Percentiles rank a stretch among this genome's conserved stretches.
phyloP scores from a whole-genome alignment of 2,329 filamentous ascomycete species.

The Talaromyces islandicus region DNA sequence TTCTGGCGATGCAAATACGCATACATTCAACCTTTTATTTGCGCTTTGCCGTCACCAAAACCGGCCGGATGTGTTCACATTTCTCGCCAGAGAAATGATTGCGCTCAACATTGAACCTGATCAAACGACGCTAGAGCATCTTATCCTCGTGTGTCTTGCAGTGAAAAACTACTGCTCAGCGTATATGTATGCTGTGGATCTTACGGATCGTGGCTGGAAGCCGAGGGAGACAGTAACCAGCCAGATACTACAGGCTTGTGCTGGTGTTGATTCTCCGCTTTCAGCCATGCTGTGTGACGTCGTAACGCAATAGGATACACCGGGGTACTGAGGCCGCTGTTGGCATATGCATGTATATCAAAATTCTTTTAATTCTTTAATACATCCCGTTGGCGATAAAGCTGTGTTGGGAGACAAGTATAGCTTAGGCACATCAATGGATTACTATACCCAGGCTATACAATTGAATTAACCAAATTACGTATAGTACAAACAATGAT shows the following conservation, averaged over 20 bases:
- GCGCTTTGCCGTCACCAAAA: slow-evolving; percentile 40
- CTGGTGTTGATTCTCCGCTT: background rate
- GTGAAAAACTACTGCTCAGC: slow-evolving; percentile 29
- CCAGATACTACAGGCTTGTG: slow-evolving; percentile 18
- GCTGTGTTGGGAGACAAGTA: too few species aligned
- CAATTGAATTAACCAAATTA: background rate
- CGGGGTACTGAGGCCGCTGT: background rate
- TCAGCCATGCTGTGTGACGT: background rate
- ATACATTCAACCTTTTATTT: slow-evolving; percentile 57
- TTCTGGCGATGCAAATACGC: slow-evolving; percentile 34
- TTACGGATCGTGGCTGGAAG: slow-evolving; percentile 23
- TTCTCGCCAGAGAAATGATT: slow-evolving; percentile 58
- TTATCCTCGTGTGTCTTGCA: slow-evolving; percentile 53
- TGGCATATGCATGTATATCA: background rate
- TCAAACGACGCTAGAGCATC: slow-evolving; percentile 55
- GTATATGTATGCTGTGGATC: slow-evolving; percentile 33
- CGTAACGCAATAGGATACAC: background rate
- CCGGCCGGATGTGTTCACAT: slow-evolving; percentile 53
- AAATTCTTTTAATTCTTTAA: too few species aligned
- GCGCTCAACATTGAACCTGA: slow-evolving; percentile 50
- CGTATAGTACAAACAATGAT: background rate
- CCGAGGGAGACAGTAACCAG: slow-evolving; percentile 19
- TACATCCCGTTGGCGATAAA: too few species aligned
- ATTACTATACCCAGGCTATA: too few species aligned
- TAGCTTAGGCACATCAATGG: too few species aligned